Base-by-base conservation (phyloP, 441 rosid species). In the Isatis lusitanica region DNA sequence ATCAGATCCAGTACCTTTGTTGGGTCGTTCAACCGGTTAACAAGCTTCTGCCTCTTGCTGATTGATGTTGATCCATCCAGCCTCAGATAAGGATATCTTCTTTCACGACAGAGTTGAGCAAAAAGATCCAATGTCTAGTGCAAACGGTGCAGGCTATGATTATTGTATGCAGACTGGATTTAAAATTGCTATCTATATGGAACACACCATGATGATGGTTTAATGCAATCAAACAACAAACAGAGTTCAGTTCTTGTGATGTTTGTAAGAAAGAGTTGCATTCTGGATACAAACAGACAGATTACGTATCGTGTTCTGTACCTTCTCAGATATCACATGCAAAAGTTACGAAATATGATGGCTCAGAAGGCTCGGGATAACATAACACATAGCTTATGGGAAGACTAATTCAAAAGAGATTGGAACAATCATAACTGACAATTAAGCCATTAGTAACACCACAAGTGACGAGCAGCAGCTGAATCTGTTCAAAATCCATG, bases 51-150 rank as follows among this genome's bases (percentile, higher is more conserved):
- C 71, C 99, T 85, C 88, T 95, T 95, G 80, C 98, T 83, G 72
- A 95, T 93, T 68, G 99, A 86, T 65, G 99, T 95, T 68, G 88
- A 76, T 81, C 99, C 99, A 80, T 95, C 99, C 62, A 95, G 94
- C 83, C 98, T 90, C 68, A 95, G 74, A 82, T 81, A 85, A 2
- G 99, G 98, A 81, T 95, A 95, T 81, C 96, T 87, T 85, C 97
- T 91, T 85, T 95, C 99, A 59, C 97, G 98, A 63, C 99, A 95
- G 70, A 95, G 75, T 86, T 93, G 99, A 71, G 95, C 91, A 74
- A 95, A 95, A 52, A 95, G 97, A 80, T 95, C 99, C 87, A 95
- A 81, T n/a, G 99, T 95, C 99, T 95, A 83, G 24, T 44, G 60
- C 52, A 61, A 71, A 57, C 52, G 38, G 33, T 66, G 58, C 53